Evolutionary conservation across 768 basidiomycete genomes (phyloP).

Genomic region (Suillus paluster): DNA sequence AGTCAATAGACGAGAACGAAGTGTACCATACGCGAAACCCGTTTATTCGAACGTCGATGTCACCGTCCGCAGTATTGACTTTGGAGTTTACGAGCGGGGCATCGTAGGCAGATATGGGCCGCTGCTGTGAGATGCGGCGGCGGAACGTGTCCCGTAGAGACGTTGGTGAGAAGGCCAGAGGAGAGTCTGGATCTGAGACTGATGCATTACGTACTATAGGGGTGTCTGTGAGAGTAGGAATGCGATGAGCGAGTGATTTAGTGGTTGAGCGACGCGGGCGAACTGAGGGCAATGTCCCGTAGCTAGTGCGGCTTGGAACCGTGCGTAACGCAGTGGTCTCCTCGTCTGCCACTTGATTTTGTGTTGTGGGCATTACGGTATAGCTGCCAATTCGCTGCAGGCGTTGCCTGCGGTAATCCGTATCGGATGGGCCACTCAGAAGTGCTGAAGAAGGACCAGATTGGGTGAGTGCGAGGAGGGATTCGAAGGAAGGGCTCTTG

Average conservation of each 20-base stretch:
- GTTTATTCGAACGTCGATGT: slow-evolving; percentile 70
- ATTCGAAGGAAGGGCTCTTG: slow-evolving; percentile 22
- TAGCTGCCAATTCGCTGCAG: slow-evolving; percentile 55
- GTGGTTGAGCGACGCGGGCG: slow-evolving; percentile 32
- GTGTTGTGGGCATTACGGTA: not conserved
- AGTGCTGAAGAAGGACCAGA: slow-evolving; percentile 35
- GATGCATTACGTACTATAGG: slow-evolving; percentile 35
- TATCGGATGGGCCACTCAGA: slow-evolving; percentile 55
- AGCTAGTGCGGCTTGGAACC: slow-evolving; percentile 40
- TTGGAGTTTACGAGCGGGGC: slow-evolving; percentile 41
- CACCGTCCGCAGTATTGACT: slow-evolving; percentile 42
- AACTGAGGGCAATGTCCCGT: slow-evolving; percentile 57
- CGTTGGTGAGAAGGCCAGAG: slow-evolving; percentile 35
- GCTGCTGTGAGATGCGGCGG: slow-evolving; percentile 45
- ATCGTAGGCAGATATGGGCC: slow-evolving; percentile 80
- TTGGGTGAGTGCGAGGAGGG: slow-evolving; percentile 13
- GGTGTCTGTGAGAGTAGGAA: slow-evolving; percentile 43
- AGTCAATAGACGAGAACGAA: slow-evolving; percentile 90
- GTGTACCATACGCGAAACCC: slow-evolving; percentile 88
- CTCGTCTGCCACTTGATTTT: slow-evolving; percentile 14
- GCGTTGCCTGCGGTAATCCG: slow-evolving; percentile 63
- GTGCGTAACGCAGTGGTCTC: slow-evolving; percentile 44
- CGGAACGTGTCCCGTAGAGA: slow-evolving; percentile 39
- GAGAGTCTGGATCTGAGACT: slow-evolving; percentile 42
- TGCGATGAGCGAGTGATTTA: slow-evolving; percentile 37